Evolutionary conservation across 805 yeast species (phyloP), one percentile per base, ranked within the genome.

Genomic region (Yarrowia osloensis): DNA sequence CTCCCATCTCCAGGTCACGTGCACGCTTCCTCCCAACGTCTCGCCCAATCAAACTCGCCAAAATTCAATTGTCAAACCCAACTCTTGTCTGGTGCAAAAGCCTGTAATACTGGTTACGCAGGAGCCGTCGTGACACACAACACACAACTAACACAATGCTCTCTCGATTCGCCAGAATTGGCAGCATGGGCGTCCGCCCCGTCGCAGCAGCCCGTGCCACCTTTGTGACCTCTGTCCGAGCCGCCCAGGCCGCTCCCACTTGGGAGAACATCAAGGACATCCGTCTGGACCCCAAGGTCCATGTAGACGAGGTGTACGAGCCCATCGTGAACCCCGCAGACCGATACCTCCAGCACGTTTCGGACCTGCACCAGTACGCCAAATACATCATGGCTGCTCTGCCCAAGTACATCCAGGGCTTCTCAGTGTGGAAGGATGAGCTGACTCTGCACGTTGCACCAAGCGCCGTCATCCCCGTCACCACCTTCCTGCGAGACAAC

Each of bases 351-450:
- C 89, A 84, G 70, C 86, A 84, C 68, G 77, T 78, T 65, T 93
- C 87, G 74, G 91, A 88, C 71, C 81, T 90, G 69, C 96, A 89
- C 80, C 85, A 86, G 78, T 91, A 89, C 77, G 97, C 97, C 29
- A 83, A 85, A 67, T 91, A 91, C 75, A 76, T 91, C 70, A 88
- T 88, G 83, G 83, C 90, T 9, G 85, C 90, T 70, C 75, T 91
- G 79, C 97, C 97, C 57, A 91, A 90, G 77, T 89, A 80, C 74
- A 83, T 91, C 70, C 96, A 91, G 79, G 88, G 88, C 76, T 91
- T 90, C 73, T 82, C 90, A 6, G 97, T 91, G 59, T 91, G 96
- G 97, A 91, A 91, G 78, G 96, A 91, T 75, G 97, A 91, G 79
- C 84, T 91, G 76, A 84, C 88, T 50, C 77, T 91, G 63, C 87